Percentiles rank a stretch among this genome's conserved stretches.
These are phyloP conservation scores for Erodium texanum DNA, from an alignment of 441 rosid genomes.

Conservation along the genomic window DNA sequence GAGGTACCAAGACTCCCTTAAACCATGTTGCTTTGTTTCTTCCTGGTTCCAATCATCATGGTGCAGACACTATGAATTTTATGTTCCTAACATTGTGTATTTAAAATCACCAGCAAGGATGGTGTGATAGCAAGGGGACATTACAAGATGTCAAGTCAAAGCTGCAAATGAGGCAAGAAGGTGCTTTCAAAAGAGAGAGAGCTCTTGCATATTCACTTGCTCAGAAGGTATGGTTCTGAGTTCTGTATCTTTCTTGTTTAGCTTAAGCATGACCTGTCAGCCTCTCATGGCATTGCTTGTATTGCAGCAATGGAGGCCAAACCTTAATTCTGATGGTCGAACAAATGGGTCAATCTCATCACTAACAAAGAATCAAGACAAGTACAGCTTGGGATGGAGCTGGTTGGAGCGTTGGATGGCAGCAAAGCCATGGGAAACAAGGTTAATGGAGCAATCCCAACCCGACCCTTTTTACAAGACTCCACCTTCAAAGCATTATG, in stretches of 20 bases:
- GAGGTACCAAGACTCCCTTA: constrained; percentile 37
- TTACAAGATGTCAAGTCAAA: neutral
- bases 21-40: neutral
- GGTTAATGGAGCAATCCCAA: constrained; percentile 61
- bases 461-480: constrained; percentile 31
- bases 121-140: constrained; percentile 5
- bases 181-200: neutral
- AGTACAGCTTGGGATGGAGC: constrained; percentile 89
- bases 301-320: constrained; percentile 68
- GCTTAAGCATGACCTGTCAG: too few species aligned
- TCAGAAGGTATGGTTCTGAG: neutral
- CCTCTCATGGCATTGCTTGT: neutral
- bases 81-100: neutral
- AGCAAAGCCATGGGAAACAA: constrained; percentile 83
- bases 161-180: constrained; percentile 5
- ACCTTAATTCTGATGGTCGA: constrained; percentile 27
- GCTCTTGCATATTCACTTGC: constrained; percentile 4
- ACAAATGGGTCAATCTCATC: constrained; percentile 27
- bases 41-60: neutral
- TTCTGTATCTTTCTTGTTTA: too few species aligned
- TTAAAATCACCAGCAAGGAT: constrained; percentile 50
- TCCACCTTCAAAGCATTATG: constrained; percentile 28
- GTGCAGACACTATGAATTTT: neutral
- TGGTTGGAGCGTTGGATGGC: constrained; percentile 99
- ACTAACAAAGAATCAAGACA: constrained; percentile 42